A percentile compares a stretch with the other conserved stretches of the same genome.
Evolutionary conservation across 75 land plant genomes (phyloP).

Genomic region (Cunninghamia lanceolata): DNA sequence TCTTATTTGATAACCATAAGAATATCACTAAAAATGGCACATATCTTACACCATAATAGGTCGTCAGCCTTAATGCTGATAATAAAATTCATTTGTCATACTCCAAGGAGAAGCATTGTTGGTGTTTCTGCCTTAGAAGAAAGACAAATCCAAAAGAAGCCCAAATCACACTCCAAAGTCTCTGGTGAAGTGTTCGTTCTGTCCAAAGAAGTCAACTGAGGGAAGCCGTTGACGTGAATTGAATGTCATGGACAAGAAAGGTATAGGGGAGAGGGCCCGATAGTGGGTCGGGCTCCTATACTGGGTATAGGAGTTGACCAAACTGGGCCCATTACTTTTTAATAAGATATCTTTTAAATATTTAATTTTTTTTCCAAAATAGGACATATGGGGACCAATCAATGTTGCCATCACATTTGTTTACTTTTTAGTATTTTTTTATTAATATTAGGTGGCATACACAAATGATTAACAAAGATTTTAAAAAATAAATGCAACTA

Average conservation of each 20-base stretch:
- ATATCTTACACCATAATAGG: not conserved
- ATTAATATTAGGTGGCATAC: no score
- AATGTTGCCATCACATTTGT: no score
- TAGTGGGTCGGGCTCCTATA: no score
- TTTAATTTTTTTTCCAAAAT: no score
- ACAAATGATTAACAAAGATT: no score
- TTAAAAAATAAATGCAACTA: no score
- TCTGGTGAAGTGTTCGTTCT: not conserved
- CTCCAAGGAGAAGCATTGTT: not conserved
- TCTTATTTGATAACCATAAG: not conserved
- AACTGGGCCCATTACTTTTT: no score
- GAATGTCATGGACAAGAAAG: not conserved
- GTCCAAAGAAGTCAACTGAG: conserved; percentile 2
- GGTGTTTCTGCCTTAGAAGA: not conserved
- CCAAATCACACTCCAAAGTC: not conserved
- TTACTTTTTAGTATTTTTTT: no score
- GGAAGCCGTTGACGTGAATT: not conserved
- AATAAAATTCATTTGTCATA: not conserved
- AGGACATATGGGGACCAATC: no score
- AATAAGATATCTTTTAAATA: no score
- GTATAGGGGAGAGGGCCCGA: no score
- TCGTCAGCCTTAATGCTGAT: not conserved
- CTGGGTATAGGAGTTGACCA: no score
- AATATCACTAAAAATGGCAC: not conserved
- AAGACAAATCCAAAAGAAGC: not conserved